Evolutionary conservation across 225 moss, liverwort and hornwort species (phyloP), one percentile per base, ranked within the genome.

Genomic region (Pseudoscleropodium purum): DNA sequence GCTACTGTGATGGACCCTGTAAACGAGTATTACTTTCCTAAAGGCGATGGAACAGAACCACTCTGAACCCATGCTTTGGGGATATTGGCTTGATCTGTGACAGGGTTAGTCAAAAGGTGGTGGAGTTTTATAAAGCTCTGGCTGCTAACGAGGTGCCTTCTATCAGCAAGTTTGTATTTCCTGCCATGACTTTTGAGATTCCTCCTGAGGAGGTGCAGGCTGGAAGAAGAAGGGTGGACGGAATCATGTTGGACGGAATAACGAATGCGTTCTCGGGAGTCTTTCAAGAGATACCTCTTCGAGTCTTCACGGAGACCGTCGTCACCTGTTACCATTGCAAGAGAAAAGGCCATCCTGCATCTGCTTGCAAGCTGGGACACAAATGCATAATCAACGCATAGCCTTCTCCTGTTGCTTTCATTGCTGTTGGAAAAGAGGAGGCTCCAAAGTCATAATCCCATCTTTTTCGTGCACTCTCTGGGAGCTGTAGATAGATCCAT

Each of bases 91-190:
- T 86, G 84, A 84, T 51, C 45, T 70, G 76, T 85, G 88, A 37
- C 87, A 93, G 94, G 85, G 94, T 94, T 56, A 91, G 90, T 57
- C 86, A 76, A 43, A 93, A 88, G 89, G 94, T 92, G 60, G 70
- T 88, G 54, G 89, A 84, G 30, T 91, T 94, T 79, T 94, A 94
- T 25, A 87, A 89, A 78, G 92, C 90, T 59, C 70, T 94, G 90
- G 91, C 90, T 57, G 88, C 86, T 29, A 52, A 91, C 68, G 87
- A 89, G 87, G 80, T 60, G n/a, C 76, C 76, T 75, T 41, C 63
- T 39, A 66, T 82, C 8, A 49, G 75, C 41, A 88, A 90, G 76
- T 86, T 90, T 39, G 82, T 6, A 39, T 89, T 91, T 81, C 91
- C 86, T 51, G 87, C 85, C 62, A 51, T 85, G 34, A 69, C 77